phyloP scores from a whole-genome alignment of 306 rosid species.

The Quercus suber region DNA sequence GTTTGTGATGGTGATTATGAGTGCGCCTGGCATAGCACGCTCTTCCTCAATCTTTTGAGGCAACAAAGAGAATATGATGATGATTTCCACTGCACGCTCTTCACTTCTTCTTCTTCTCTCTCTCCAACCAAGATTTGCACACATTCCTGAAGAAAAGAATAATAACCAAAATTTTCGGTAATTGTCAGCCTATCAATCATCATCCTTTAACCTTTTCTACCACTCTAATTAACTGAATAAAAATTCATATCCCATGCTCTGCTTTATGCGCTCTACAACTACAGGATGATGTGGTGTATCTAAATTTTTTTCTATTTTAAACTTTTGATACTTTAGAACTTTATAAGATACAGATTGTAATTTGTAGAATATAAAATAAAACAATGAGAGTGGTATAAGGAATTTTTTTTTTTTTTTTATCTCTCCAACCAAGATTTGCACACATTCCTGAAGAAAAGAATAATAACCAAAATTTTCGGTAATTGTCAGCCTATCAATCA shows the following conservation, averaged over 20 bases:
- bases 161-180: slow-evolving; percentile 43
- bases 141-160: slow-evolving; percentile 49
- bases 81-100: slow-evolving; percentile 69
- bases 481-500: slow-evolving; percentile 62
- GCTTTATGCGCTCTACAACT: too few species aligned
- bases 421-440: slow-evolving; percentile 41
- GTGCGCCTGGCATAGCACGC: slow-evolving; percentile 67
- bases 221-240: neutral
- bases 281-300: too few species aligned
- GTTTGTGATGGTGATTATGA: slow-evolving; percentile 67
- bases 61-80: slow-evolving; percentile 81
- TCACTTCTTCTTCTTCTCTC: slow-evolving; percentile 21
- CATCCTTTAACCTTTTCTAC: slow-evolving; percentile 42
- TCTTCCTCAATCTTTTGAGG: slow-evolving; percentile 45
- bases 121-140: slow-evolving; percentile 45
- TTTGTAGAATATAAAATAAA: too few species aligned
- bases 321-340: too few species aligned
- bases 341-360: too few species aligned
- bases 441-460: slow-evolving; percentile 54
- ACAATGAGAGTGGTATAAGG: too few species aligned
- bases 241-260: too few species aligned
- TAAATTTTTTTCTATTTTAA: too few species aligned
- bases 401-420: too few species aligned
- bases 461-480: slow-evolving; percentile 42
- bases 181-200: slow-evolving; percentile 65